phyloP scores from a whole-genome alignment of 2,329 filamentous ascomycete species.

The Colletotrichum chlorophyti region DNA sequence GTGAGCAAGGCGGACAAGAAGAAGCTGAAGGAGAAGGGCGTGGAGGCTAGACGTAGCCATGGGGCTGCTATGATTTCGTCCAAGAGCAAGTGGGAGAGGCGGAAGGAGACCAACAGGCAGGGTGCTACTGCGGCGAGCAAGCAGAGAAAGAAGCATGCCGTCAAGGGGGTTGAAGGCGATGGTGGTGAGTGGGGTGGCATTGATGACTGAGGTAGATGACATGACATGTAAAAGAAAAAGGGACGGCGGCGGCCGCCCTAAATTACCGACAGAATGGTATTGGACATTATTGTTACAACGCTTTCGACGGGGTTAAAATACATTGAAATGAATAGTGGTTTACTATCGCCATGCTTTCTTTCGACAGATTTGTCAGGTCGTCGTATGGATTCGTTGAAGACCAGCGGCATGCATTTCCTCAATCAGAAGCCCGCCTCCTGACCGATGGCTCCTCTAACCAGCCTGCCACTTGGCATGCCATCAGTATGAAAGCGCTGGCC shows the following conservation, averaged over 20 bases:
- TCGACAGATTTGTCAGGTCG: no score
- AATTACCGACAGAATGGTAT: background rate
- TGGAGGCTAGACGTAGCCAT: slow-evolving; percentile 69
- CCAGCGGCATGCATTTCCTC: no score
- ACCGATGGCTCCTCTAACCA: no score
- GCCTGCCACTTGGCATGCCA: no score
- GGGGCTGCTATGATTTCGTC: slow-evolving; percentile 76
- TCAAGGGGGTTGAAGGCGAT: slow-evolving; percentile 34
- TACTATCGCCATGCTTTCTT: no score
- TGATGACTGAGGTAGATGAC: slow-evolving; percentile 47
- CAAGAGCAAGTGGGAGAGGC: slow-evolving; percentile 78
- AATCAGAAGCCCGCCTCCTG: no score
- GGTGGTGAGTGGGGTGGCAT: slow-evolving; percentile 57
- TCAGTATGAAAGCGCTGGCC: no score
- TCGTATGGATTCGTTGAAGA: no score
- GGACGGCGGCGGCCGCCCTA: background rate
- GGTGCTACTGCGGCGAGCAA: slow-evolving; percentile 70
- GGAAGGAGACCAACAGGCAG: slow-evolving; percentile 69
- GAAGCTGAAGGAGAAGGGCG: slow-evolving; percentile 80
- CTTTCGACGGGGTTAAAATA: no score
- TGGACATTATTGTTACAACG: no score
- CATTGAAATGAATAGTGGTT: no score
- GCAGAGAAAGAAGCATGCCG: slow-evolving; percentile 51
- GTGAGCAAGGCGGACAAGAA: slow-evolving; percentile 85
- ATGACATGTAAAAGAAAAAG: background rate